Base-by-base conservation (phyloP, 495 filamentous ascomycete species). In the Trichoderma reesei region DNA sequence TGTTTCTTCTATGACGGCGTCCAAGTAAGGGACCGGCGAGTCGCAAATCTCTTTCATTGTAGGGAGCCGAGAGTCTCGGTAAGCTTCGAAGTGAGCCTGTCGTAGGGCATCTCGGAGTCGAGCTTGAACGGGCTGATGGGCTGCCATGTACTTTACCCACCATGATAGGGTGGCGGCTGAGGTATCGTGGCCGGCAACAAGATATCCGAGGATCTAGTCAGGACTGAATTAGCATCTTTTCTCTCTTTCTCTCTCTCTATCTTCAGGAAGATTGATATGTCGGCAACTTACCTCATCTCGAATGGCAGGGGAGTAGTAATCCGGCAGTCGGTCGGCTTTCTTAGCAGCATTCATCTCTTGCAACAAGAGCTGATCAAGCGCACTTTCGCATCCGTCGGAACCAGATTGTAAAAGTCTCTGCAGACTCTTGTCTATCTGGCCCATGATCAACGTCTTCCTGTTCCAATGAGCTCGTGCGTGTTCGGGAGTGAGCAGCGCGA, bases 1-100 rank as follows among this genome's bases (percentile, higher is more conserved):
- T 2, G 66, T 70, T 44, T 79, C 77, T 59, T 78, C 75, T 26
- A 76, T 63, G 2, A 72, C 66, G 7, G 74, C 77, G 39, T 78
- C 71, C 7, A 79, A 65, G 64, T 76, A 79, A 0, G 72, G 77
- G 16, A 78, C 44, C 3, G 51, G 36, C 1, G 63, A 64, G 16
- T 65, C 65, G 10, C 48, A 59, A 33, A 76, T 68, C 63, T 76
- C 73, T n/a, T 64, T 34, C 31, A 62, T 51, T 2, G 67, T 68
- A 0, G 69, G 71, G 14, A 62, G 46, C 14, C 67, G 64, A 3
- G 38, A 37, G 20, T 68, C 60, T 18, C 37, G 62, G 18, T 60
- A 20, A 0, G 73, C 72, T 10, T 41, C n/a, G 8, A 66, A 4
- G 59, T 68, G 68, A 26, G 68, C 65, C 14, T 60, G 38, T n/a